Evolutionary conservation across 1,284 basidiomycete species (phyloP).

Genomic region (Cryptococcus wingfieldii): DNA sequence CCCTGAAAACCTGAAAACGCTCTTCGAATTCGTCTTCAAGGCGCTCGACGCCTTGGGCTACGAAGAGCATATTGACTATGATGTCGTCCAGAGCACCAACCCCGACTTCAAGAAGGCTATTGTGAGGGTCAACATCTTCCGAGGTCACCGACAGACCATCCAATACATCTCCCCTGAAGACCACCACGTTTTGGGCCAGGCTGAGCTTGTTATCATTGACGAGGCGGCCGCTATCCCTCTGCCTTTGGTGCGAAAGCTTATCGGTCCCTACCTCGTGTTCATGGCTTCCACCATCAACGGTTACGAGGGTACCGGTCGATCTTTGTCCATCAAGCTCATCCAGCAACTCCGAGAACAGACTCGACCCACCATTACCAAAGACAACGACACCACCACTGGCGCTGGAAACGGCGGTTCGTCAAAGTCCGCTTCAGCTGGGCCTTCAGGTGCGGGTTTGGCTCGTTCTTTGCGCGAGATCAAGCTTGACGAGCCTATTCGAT

Average conservation of each 20-base stretch:
- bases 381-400: slow-evolving; percentile 47
- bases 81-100: slow-evolving; percentile 89
- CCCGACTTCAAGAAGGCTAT: slow-evolving; percentile 94
- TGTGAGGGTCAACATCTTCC: slow-evolving; percentile 92
- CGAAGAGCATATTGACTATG: slow-evolving; percentile 97
- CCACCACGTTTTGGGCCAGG: slow-evolving; percentile 93
- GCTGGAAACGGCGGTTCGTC: slow-evolving; percentile 29
- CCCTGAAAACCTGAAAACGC: slow-evolving; percentile 93
- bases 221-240: slow-evolving; percentile 98
- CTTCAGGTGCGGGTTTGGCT: slow-evolving; percentile 52
- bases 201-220: slow-evolving; percentile 95
- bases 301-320: slow-evolving; percentile 97
- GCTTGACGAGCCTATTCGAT: slow-evolving; percentile 92
- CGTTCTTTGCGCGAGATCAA: slow-evolving; percentile 89
- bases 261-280: slow-evolving; percentile 97
- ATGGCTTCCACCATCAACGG: slow-evolving; percentile 98
- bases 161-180: slow-evolving; percentile 99
- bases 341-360: slow-evolving; percentile 91
- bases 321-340: slow-evolving; percentile 94
- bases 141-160: slow-evolving; percentile 87
- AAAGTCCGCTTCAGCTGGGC: slow-evolving; percentile 40
- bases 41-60: slow-evolving; percentile 92
- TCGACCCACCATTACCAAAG: slow-evolving; percentile 57
- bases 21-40: slow-evolving; percentile 99
- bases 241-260: slow-evolving; percentile 86